phyloP scores from a whole-genome alignment of 2,329 filamentous ascomycete genomes.

The Aspergillus hiratsukae region DNA sequence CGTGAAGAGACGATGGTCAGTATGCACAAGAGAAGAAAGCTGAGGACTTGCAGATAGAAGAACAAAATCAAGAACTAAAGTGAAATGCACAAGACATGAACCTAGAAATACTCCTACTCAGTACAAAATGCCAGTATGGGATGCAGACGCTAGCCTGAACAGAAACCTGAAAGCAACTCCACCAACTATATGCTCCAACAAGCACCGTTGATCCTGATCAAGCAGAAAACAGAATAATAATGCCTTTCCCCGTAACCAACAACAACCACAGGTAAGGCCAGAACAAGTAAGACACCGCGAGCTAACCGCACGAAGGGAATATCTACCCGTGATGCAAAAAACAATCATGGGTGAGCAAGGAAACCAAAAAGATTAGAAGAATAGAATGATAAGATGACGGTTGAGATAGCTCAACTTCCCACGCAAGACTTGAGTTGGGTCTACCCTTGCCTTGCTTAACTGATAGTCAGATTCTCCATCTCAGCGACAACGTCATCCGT shows the following conservation, averaged over 20 bases:
- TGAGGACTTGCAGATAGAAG: neutral
- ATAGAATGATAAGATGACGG: neutral
- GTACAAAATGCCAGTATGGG: neutral
- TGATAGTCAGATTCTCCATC: conserved; percentile 21
- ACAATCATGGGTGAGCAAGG: neutral
- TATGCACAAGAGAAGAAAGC: neutral
- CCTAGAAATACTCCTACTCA: neutral
- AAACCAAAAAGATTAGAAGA: conserved; percentile 1
- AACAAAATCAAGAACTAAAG: neutral
- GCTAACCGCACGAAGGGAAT: neutral
- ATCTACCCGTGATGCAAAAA: neutral
- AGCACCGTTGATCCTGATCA: conserved; percentile 8
- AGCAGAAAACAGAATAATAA: conserved; percentile 4
- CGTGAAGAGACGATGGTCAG: neutral
- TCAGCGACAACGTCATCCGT: conserved; percentile 22
- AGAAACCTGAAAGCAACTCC: conserved; percentile 10
- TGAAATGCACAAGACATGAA: neutral
- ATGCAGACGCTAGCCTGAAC: neutral
- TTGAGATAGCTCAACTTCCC: conserved; percentile 3
- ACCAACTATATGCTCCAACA: conserved; percentile 11
- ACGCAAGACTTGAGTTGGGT: neutral
- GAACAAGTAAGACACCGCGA: conserved; percentile 1
- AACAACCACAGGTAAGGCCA: neutral
- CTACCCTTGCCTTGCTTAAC: conserved; percentile 9
- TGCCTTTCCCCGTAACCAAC: conserved; percentile 4